phyloP scores from a whole-genome alignment of 805 yeast genomes.

The Candida nitratophila region DNA sequence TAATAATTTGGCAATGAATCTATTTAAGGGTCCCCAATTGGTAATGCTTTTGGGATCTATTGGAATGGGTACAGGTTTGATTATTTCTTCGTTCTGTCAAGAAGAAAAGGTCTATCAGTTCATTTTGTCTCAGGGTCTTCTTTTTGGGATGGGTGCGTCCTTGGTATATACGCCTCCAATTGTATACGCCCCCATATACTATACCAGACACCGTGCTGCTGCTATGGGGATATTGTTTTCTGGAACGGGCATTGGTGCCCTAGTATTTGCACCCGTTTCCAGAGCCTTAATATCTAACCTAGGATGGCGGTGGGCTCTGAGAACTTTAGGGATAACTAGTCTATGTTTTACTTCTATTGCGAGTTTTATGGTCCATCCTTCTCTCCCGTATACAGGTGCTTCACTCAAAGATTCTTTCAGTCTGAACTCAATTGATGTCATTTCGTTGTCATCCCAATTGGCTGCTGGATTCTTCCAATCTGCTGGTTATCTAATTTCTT shows the following conservation, averaged over 20 bases:
- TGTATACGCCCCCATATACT: conserved; percentile 27
- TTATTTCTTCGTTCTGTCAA: conserved; percentile 18
- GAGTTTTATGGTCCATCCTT: conserved; percentile 1
- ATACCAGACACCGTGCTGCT: conserved; percentile 23
- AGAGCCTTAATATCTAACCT: conserved; percentile 18
- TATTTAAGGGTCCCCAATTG: conserved; percentile 15
- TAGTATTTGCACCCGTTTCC: conserved; percentile 24
- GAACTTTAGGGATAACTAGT: conserved; percentile 24
- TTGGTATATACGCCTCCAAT: conserved; percentile 28
- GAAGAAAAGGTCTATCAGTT: conserved; percentile 19
- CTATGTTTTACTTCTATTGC: conserved; percentile 9
- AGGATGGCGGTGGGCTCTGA: conserved; percentile 30
- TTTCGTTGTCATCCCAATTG: conserved; percentile 5
- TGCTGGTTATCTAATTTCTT: conserved; percentile 29
- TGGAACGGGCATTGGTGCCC: conserved; percentile 31
- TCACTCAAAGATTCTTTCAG: neutral
- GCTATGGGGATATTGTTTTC: conserved; percentile 30
- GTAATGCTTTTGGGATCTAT: conserved; percentile 24
- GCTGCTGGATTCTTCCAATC: conserved; percentile 22
- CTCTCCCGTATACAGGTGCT: neutral
- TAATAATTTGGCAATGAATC: neutral
- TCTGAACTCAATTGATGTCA: conserved; percentile 6
- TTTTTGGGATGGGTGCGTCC: conserved; percentile 28
- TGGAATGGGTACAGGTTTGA: conserved; percentile 22
- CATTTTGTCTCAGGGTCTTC: conserved; percentile 25